These are phyloP conservation scores for Annona squamosa DNA, from an alignment of 164 flowering plant genomes.

Conservation along the genomic window DNA sequence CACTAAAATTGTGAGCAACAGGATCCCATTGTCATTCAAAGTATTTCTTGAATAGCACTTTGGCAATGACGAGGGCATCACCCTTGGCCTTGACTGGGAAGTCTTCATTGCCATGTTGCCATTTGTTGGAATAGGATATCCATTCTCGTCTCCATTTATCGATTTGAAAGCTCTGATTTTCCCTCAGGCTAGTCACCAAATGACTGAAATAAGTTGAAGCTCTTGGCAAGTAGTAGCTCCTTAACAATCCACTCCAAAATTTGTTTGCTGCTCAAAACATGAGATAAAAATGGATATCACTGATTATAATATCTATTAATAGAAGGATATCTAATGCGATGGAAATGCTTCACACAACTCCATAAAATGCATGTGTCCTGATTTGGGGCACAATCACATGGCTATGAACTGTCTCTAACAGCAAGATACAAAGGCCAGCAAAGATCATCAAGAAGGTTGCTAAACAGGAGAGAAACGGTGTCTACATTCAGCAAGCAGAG, in stretches of 20 bases:
- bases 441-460: background rate
- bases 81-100: constrained; percentile 69
- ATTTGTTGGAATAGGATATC: constrained; percentile 67
- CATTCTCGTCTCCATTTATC: constrained; percentile 79
- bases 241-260: constrained; percentile 81
- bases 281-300: background rate
- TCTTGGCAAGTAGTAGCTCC: constrained; percentile 77
- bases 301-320: background rate
- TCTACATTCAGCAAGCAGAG: background rate
- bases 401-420: background rate
- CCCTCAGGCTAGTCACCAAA: constrained; percentile 43
- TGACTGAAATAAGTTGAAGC: constrained; percentile 61
- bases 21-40: constrained; percentile 20
- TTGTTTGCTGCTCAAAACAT: constrained; percentile 63
- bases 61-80: constrained; percentile 51
- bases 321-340: background rate
- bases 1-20: background rate
- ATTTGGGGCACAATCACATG: background rate
- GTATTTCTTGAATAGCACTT: constrained; percentile 50
- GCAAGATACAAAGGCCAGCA: background rate
- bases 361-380: background rate
- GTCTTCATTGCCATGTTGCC: constrained; percentile 63
- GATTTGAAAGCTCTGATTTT: constrained; percentile 42
- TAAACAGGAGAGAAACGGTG: background rate
- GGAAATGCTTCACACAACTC: background rate